Conservation (phyloP, 2,329 filamentous ascomycete species). For the Trichoderma koningii region DNA sequence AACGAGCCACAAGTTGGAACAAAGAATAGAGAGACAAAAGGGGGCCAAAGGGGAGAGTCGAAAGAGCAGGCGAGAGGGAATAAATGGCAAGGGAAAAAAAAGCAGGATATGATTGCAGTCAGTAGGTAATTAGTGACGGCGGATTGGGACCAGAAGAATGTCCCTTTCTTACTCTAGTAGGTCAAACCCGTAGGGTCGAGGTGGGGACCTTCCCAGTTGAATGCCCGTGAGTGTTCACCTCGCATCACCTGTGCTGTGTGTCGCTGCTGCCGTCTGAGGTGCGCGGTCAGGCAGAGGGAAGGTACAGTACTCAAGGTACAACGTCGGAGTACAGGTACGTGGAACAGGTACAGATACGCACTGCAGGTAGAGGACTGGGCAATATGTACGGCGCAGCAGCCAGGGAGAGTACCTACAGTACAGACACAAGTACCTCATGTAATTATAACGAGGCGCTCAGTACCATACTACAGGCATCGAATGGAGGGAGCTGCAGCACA, state of each 20-base stretch:
- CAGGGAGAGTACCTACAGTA: slow-evolving; percentile 5
- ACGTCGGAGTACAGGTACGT: neutral
- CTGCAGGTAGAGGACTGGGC: too few relatives aligned
- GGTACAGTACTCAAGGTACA: neutral
- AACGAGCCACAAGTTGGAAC: neutral
- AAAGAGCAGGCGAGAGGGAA: slow-evolving; percentile 26
- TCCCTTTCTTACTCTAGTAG: neutral
- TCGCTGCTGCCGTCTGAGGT: too few relatives aligned
- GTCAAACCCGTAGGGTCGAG: slow-evolving; percentile 22
- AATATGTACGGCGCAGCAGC: neutral
- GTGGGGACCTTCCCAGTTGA: slow-evolving; percentile 18
- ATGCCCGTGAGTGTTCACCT: neutral
- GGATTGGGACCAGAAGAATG: slow-evolving; percentile 1
- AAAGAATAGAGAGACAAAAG: slow-evolving; percentile 24
- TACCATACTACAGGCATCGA: too few relatives aligned
- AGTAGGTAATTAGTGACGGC: slow-evolving; percentile 22
- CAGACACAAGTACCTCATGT: too few relatives aligned
- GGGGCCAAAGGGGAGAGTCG: slow-evolving; percentile 28
- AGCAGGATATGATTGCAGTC: slow-evolving; percentile 26
- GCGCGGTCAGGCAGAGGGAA: neutral
- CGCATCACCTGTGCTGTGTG: too few relatives aligned
- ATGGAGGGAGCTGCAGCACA: too few relatives aligned
- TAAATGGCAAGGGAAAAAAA: slow-evolving; percentile 24
- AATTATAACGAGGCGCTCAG: neutral
- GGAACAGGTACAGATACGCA: neutral